Evolutionary conservation across 345 rosid genomes (phyloP), one percentile per base, ranked within the genome.

Genomic region (Gossypium ekmanianum): DNA sequence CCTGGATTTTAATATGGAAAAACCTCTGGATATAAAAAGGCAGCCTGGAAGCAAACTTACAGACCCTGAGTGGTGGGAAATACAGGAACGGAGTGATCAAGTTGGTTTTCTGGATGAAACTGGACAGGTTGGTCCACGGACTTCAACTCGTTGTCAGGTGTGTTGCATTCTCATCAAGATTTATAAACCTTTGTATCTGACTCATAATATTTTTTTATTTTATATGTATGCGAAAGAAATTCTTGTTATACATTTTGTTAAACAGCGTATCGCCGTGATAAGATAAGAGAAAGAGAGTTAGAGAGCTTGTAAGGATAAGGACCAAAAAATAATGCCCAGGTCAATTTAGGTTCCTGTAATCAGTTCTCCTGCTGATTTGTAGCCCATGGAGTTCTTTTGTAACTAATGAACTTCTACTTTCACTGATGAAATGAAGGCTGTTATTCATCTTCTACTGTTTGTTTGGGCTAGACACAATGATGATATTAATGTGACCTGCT

Each of bases 121-220:
- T 63, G 97, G 97, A 81, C 91, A 93, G 86, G 95, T 91, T 22
- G 98, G 97, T 80, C 97, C 98, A 26, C 87, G 91, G 73, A 69
- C 91, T 74, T 88, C 99, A 73, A 93, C 97, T 83, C 89, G 70
- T 73, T 96, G 99, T 87, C 98, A 96, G 97, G 98, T 93, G 74
- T 61, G 91, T 83, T 82, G 61, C 72, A 71, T 65, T 45, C 62
- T 69, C 17, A 11, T 61, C 54, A 55, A 65, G 20, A 67, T 39
- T 22, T 44, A 1, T 44, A 66, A 45, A 24, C 2, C 22, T 68
- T 48, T 48, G 26, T 14, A 48, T 48, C 13, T 68, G 43, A 43
- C 57, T 68, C 18, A 14, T 47, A 16, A 48, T 24, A 24, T 24
- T 45, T 0, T 29, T 45, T 68, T 48, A 47, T 67, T 24, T 67